phyloP scores from a whole-genome alignment of 164 flowering plant species.

The Dillenia turbinata region DNA sequence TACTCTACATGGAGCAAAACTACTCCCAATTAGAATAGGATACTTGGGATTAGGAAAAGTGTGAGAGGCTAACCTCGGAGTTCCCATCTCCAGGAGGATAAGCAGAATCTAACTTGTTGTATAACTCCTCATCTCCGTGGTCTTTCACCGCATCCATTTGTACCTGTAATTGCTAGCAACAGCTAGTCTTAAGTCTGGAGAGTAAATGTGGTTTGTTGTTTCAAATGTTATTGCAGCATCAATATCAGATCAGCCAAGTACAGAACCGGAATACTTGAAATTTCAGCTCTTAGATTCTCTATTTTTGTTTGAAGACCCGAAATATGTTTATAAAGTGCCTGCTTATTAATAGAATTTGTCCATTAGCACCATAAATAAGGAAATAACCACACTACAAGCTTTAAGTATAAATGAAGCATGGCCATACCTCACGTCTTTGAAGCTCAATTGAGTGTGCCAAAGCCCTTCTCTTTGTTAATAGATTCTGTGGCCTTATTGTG shows the following conservation, averaged over 20 bases:
- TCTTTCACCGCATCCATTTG: constrained; percentile 64
- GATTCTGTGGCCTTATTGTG: constrained; percentile 77
- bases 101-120: constrained; percentile 58
- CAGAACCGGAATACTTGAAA: constrained; percentile 40
- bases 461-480: constrained; percentile 90
- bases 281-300: constrained; percentile 63
- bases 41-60: too few species aligned
- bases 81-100: constrained; percentile 68
- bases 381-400: not conserved
- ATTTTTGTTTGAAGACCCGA: constrained; percentile 47
- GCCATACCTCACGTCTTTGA: constrained; percentile 87
- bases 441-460: constrained; percentile 91
- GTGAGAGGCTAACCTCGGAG: constrained; percentile 36
- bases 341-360: constrained; percentile 21
- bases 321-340: constrained; percentile 80
- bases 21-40: too few species aligned
- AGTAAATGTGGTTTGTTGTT: not conserved
- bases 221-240: not conserved
- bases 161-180: constrained; percentile 34
- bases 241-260: constrained; percentile 1
- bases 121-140: constrained; percentile 60
- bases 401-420: not conserved
- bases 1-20: too few species aligned
- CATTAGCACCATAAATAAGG: not conserved
- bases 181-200: not conserved